phyloP scores from a whole-genome alignment of 116 monocot species.

The Thalassia testudinum region DNA sequence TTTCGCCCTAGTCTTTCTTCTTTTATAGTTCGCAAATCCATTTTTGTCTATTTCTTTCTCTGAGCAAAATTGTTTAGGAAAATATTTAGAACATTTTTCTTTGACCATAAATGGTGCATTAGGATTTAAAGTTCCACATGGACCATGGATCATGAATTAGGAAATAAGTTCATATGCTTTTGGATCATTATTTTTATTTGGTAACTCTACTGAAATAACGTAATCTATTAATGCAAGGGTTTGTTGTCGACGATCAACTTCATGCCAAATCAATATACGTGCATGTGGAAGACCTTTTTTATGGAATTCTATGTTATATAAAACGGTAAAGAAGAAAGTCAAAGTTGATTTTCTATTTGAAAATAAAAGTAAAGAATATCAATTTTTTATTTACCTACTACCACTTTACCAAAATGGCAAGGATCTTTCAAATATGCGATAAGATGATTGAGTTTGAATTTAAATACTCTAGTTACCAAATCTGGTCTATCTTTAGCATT shows the following conservation, averaged over 20 bases:
- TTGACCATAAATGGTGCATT: neutral
- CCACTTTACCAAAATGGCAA: neutral
- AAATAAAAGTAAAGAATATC: too few species aligned
- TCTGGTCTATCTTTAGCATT: neutral
- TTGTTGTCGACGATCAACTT: neutral
- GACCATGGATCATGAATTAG: neutral
- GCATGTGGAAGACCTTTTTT: neutral
- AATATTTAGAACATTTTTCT: neutral
- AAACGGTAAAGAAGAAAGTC: too few species aligned
- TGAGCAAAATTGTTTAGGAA: neutral
- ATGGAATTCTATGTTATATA: neutral
- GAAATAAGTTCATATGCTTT: neutral
- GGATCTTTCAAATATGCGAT: neutral
- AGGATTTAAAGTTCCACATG: neutral
- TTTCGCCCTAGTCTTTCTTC: neutral
- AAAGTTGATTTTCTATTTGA: too few species aligned
- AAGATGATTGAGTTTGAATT: neutral
- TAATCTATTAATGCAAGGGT: neutral
- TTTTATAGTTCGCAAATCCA: neutral
- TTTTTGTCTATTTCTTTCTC: neutral
- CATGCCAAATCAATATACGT: neutral
- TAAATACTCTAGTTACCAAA: neutral
- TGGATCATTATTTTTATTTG: neutral
- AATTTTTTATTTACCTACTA: too few species aligned
- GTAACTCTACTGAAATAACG: neutral